phyloP scores from a whole-genome alignment of 305 asterid genomes.

The Caryopteris hybrid region DNA sequence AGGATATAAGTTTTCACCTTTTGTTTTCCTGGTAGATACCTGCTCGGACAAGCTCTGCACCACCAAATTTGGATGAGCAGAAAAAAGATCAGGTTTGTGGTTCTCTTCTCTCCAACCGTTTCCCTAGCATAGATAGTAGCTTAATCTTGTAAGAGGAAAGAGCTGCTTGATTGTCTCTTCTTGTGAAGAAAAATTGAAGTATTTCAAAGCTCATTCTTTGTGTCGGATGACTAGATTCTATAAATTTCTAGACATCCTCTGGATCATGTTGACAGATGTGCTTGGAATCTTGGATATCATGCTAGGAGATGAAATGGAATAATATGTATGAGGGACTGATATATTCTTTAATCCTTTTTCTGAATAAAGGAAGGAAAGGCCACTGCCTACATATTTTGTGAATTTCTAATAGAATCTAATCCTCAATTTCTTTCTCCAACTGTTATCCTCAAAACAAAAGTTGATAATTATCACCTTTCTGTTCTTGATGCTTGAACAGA shows the following conservation, averaged over 20 bases:
- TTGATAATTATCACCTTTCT: background rate
- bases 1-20: background rate
- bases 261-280: background rate
- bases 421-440: background rate
- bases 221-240: background rate
- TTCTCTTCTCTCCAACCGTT: slow-evolving; percentile 12
- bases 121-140: background rate
- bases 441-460: background rate
- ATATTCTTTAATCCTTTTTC: background rate
- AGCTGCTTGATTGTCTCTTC: background rate
- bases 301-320: slow-evolving; percentile 12
- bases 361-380: background rate
- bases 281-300: background rate
- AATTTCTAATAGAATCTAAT: background rate
- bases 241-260: background rate
- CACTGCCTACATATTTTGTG: background rate
- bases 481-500: background rate
- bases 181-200: background rate
- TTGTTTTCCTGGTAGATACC: slow-evolving; percentile 45
- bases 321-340: background rate
- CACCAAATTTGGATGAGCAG: slow-evolving; percentile 92
- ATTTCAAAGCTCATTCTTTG: background rate
- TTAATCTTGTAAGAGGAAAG: background rate
- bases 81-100: slow-evolving; percentile 64
- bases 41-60: slow-evolving; percentile 89